phyloP scores from a whole-genome alignment of 495 filamentous ascomycete genomes.

The Xylaria bambusicola region DNA sequence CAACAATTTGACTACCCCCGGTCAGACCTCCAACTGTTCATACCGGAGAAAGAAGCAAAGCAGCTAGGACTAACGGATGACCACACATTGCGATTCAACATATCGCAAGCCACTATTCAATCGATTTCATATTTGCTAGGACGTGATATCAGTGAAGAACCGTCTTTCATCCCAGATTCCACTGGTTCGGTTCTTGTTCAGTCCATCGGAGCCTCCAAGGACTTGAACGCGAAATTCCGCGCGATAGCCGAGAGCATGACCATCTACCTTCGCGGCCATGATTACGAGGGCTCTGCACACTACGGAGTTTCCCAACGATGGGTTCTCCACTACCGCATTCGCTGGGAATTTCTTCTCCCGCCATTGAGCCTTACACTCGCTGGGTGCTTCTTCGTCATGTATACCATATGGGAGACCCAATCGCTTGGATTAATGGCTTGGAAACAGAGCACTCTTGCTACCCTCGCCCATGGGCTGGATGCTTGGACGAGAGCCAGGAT shows the following conservation, averaged over 20 bases:
- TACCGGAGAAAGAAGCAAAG: background rate
- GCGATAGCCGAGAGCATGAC: background rate
- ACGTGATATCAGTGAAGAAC: background rate
- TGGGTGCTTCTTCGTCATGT: conserved; percentile 16
- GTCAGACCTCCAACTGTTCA: background rate
- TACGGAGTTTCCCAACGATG: background rate
- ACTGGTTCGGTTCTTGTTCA: background rate
- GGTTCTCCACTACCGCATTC: background rate
- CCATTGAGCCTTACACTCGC: background rate
- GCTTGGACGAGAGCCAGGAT: background rate
- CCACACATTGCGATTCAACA: background rate
- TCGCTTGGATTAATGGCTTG: conserved; percentile 2
- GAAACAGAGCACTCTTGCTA: conserved; percentile 7
- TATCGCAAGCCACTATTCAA: background rate
- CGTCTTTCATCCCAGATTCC: background rate
- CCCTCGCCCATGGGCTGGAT: conserved; percentile 8
- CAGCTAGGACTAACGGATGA: background rate
- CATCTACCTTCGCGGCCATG: background rate
- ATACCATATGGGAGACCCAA: conserved; percentile 1
- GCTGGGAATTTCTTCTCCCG: background rate
- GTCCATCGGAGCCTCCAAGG: no score
- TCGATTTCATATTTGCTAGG: background rate
- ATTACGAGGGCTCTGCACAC: background rate
- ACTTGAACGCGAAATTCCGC: no score
- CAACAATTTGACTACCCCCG: background rate